Evolutionary conservation across 2,329 filamentous ascomycete genomes (phyloP).

Genomic region (Alternaria brassicae): DNA sequence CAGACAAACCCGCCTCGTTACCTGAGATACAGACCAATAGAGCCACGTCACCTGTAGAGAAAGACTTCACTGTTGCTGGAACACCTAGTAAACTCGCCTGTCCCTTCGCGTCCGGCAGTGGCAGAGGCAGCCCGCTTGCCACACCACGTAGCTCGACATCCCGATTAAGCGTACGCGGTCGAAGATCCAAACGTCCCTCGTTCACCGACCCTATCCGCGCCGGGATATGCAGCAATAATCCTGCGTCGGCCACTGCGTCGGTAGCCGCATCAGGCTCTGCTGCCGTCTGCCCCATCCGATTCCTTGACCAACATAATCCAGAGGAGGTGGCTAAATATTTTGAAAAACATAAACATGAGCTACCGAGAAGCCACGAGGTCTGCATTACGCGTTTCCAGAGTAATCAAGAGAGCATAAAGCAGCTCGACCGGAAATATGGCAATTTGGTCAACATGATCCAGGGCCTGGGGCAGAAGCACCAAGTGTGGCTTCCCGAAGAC

Average conservation of each 20-base stretch:
- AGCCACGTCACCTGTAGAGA: conserved; percentile 67
- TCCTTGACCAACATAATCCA: conserved; percentile 87
- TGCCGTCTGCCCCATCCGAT: conserved; percentile 90
- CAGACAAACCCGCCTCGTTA: conserved; percentile 34
- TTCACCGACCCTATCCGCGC: conserved; percentile 54
- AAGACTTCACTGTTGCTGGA: conserved; percentile 88
- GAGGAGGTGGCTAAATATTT: conserved; percentile 94
- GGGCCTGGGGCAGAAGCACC: conserved; percentile 84
- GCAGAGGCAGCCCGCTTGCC: conserved; percentile 54
- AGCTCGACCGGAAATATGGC: conserved; percentile 93
- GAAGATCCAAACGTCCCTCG: conserved; percentile 51
- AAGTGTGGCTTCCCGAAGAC: conserved; percentile 77
- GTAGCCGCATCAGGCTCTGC: conserved; percentile 48
- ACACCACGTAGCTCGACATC: conserved; percentile 53
- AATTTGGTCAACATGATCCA: conserved; percentile 94
- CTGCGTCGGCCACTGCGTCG: conserved; percentile 58
- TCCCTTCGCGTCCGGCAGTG: conserved; percentile 70
- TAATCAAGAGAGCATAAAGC: conserved; percentile 82
- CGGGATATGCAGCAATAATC: conserved; percentile 51
- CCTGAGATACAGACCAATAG: conserved; percentile 43
- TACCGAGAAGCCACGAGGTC: conserved; percentile 91
- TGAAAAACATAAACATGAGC: conserved; percentile 92
- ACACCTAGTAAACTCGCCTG: conserved; percentile 81
- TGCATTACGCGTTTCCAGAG: conserved; percentile 90
- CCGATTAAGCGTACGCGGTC: conserved; percentile 44